These are phyloP conservation scores for Aspergillus niger DNA, from an alignment of 2,329 filamentous ascomycete species.

Conservation along the genomic window DNA sequence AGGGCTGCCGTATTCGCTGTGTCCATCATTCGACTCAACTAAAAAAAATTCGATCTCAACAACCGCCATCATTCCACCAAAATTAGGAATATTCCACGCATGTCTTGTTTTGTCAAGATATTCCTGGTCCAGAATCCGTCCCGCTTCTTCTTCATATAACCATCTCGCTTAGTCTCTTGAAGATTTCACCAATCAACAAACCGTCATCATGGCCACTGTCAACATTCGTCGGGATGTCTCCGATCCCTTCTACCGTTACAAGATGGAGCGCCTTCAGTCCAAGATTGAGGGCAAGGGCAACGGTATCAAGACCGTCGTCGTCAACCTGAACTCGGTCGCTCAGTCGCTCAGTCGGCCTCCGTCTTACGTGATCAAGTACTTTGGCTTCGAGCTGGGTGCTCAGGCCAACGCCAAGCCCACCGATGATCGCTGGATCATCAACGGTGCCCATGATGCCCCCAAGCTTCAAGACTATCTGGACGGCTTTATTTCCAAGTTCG, in stretches of 20 bases:
- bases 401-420: conserved; percentile 97
- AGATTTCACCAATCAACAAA: conserved; percentile 30
- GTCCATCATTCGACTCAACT: conserved; percentile 21
- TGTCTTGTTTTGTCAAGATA: conserved; percentile 58
- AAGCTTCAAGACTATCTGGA: conserved; percentile 99
- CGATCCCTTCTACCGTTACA: conserved; percentile 99
- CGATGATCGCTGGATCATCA: conserved; percentile 99
- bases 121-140: conserved; percentile 48
- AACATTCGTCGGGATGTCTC: conserved; percentile 98
- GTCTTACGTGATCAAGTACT: conserved; percentile 98
- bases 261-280: conserved; percentile 98
- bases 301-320: conserved; percentile 98
- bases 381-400: conserved; percentile 96
- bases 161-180: conserved; percentile 32
- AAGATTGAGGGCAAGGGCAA: conserved; percentile 99
- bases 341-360: conserved; percentile 89
- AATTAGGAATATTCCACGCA: conserved; percentile 49
- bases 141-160: conserved; percentile 35
- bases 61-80: conserved; percentile 40
- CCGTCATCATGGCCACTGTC: conserved; percentile 88
- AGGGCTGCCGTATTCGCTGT: conserved; percentile 34
- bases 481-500: conserved; percentile 97
- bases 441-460: conserved; percentile 89
- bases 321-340: conserved; percentile 94
- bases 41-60: conserved; percentile 18